Evolutionary conservation across 805 yeast genomes (phyloP).

Genomic region (Wilhelminamyces savonicus): DNA sequence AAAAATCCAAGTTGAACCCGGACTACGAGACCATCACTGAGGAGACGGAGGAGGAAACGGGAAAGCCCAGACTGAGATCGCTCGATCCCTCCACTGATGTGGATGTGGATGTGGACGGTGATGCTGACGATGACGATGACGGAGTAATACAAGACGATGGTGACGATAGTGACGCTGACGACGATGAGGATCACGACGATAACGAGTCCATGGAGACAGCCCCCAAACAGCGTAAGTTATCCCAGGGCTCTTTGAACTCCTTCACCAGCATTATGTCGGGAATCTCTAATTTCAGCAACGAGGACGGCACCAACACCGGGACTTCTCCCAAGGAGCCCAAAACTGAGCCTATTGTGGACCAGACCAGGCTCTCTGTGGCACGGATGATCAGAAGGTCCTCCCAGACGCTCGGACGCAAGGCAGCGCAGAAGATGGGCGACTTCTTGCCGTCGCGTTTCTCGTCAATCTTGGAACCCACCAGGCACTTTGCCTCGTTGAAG

Average conservation of each 20-base stretch:
- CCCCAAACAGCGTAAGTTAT: slow-evolving; percentile 29
- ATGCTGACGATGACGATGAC: slow-evolving; percentile 8
- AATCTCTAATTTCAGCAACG: slow-evolving; percentile 13
- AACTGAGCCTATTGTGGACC: slow-evolving; percentile 64
- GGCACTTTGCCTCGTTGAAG: slow-evolving; percentile 88
- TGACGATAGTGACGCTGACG: slow-evolving; percentile 13
- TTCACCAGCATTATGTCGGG: slow-evolving; percentile 28
- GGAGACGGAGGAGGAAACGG: slow-evolving; percentile 10
- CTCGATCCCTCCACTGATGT: not conserved
- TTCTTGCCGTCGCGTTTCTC: slow-evolving; percentile 74
- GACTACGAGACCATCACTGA: slow-evolving; percentile 23
- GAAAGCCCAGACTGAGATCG: not conserved
- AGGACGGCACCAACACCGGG: slow-evolving; percentile 13
- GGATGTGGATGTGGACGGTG: slow-evolving; percentile 12
- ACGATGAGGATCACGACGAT: slow-evolving; percentile 17
- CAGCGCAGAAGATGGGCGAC: slow-evolving; percentile 87
- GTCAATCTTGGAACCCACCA: slow-evolving; percentile 78
- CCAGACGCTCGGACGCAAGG: slow-evolving; percentile 68
- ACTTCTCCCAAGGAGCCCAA: too few species aligned
- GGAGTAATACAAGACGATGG: slow-evolving; percentile 6
- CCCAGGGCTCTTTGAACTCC: slow-evolving; percentile 32
- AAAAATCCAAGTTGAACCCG: slow-evolving; percentile 4
- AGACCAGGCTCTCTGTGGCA: slow-evolving; percentile 65
- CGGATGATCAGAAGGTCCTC: slow-evolving; percentile 72
- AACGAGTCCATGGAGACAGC: slow-evolving; percentile 14